These are phyloP conservation scores for Eucalyptus curtisii DNA, from an alignment of 345 rosid species.

Conservation along the genomic window DNA sequence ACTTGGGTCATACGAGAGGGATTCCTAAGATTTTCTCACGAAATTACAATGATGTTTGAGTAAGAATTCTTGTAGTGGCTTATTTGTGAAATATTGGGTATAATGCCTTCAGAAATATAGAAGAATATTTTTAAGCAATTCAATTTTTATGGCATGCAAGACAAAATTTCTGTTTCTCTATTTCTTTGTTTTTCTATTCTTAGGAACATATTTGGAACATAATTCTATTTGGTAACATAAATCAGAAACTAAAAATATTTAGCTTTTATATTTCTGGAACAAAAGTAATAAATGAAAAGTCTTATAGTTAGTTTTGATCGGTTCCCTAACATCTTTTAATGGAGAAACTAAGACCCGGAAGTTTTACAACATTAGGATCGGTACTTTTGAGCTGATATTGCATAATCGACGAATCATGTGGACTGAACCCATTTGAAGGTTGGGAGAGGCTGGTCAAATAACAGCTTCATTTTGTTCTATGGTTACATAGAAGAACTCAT, in stretches of 20 bases:
- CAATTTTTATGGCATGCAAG: no score
- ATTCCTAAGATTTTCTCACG: background rate
- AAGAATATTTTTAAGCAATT: background rate
- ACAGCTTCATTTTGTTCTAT: background rate
- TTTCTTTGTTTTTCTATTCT: no score
- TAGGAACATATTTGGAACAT: no score
- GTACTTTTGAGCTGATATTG: background rate
- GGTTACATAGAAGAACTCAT: background rate
- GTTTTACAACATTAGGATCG: background rate
- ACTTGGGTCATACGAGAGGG: background rate
- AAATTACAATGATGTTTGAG: background rate
- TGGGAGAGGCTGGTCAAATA: background rate
- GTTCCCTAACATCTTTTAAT: background rate
- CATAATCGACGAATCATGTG: background rate
- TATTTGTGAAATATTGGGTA: background rate
- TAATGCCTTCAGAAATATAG: background rate
- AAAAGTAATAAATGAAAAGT: no score
- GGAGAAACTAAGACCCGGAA: background rate
- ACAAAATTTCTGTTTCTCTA: accelerated
- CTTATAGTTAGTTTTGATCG: background rate
- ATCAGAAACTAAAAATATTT: no score
- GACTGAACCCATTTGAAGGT: background rate
- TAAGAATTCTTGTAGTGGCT: background rate
- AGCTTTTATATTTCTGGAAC: no score
- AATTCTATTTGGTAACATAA: no score